A percentile compares a stretch with the other conserved stretches of the same genome.
phyloP scores from a whole-genome alignment of 305 asterid genomes.

The Coffea humblotiana region DNA sequence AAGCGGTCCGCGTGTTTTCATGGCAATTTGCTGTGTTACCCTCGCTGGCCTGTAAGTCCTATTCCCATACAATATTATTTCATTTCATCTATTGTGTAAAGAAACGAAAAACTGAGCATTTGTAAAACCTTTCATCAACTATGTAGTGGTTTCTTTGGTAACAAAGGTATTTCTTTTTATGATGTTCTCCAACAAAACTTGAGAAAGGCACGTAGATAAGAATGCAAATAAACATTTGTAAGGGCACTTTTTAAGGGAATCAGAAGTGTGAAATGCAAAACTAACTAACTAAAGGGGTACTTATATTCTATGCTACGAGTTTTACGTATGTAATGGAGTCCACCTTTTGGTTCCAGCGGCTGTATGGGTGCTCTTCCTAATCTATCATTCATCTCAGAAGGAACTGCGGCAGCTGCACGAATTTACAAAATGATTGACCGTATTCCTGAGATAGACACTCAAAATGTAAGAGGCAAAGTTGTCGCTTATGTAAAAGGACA shows the following conservation, averaged over 20 bases:
- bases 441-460: constrained; percentile 50
- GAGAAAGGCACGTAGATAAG: no score
- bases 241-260: not conserved
- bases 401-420: constrained; percentile 45
- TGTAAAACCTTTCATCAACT: no score
- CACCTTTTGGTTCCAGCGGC: constrained; percentile 40
- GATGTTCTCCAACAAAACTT: no score
- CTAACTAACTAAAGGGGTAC: not conserved
- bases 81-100: not conserved
- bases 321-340: not conserved
- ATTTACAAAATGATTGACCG: constrained; percentile 54
- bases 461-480: constrained; percentile 42
- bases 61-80: not conserved
- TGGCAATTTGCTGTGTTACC: constrained; percentile 49
- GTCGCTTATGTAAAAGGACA: constrained; percentile 47
- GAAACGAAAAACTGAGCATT: not conserved
- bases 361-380: constrained; percentile 76
- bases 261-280: not conserved
- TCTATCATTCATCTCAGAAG: constrained; percentile 56
- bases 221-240: not conserved
- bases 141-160: no score
- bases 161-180: no score
- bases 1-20: constrained; percentile 66
- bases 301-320: not conserved
- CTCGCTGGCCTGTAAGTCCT: constrained; percentile 75